phyloP scores from a whole-genome alignment of 2,329 filamentous ascomycete species.

The Paracorniculantispora psalliotae region DNA sequence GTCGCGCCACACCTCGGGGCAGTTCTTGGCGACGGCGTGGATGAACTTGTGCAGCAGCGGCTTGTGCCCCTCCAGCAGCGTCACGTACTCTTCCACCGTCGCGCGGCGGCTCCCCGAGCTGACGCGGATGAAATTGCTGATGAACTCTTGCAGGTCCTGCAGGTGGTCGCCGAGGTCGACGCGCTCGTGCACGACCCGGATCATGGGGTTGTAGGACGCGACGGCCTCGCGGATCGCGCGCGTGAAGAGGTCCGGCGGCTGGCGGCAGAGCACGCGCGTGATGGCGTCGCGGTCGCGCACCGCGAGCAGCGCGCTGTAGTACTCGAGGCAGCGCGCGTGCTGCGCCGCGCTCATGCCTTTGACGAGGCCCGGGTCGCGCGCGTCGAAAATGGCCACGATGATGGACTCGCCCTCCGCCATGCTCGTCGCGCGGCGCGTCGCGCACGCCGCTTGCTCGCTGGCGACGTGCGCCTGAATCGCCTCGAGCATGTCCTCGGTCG shows the following conservation, averaged over 20 bases:
- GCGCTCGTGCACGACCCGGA: constrained; percentile 64
- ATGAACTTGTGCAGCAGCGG: constrained; percentile 63
- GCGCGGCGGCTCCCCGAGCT: constrained; percentile 37
- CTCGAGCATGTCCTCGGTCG: constrained; percentile 56
- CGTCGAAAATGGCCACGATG: constrained; percentile 58
- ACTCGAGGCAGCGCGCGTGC: constrained; percentile 62
- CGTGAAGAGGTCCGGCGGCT: constrained; percentile 69
- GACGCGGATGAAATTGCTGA: constrained; percentile 64
- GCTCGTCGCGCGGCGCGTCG: constrained; percentile 54
- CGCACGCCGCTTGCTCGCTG: constrained; percentile 50
- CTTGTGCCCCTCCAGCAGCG: constrained; percentile 60
- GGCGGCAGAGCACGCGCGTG: constrained; percentile 59
- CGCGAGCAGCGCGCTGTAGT: constrained; percentile 65
- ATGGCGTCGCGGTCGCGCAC: constrained; percentile 71
- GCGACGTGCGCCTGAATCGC: constrained; percentile 56
- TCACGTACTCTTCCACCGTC: constrained; percentile 67
- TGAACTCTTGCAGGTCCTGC: constrained; percentile 60
- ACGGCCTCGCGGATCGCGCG: constrained; percentile 60
- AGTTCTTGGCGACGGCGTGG: constrained; percentile 63
- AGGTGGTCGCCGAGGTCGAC: constrained; percentile 68
- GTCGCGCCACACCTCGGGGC: constrained; percentile 57
- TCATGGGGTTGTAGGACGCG: constrained; percentile 67
- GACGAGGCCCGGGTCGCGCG: constrained; percentile 40
- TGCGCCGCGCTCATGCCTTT: constrained; percentile 51
- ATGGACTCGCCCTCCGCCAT: constrained; percentile 52